A percentile compares a stretch with the other conserved stretches of the same genome.
Conservation (phyloP, 495 filamentous ascomycete genomes). For the Penicillium verhagenii region DNA sequence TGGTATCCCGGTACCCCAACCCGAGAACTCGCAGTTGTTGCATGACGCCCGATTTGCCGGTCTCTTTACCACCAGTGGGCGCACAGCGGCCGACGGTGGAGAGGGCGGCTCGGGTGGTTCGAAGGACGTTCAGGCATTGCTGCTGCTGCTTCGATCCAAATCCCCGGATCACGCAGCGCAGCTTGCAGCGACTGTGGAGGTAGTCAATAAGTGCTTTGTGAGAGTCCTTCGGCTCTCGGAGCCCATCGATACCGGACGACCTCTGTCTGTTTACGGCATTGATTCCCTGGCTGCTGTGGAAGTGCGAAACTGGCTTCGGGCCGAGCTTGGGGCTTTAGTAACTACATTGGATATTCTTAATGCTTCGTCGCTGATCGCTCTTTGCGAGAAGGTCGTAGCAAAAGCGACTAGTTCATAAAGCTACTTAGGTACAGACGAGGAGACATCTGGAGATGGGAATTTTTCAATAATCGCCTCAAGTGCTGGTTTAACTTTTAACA, state of each 20-base stretch:
- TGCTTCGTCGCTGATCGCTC: background rate
- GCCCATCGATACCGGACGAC: constrained; percentile 19
- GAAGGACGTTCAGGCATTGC: background rate
- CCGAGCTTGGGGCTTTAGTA: background rate
- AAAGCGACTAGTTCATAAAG: background rate
- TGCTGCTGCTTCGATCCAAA: background rate
- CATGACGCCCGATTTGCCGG: background rate
- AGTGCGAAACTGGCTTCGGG: constrained; percentile 23
- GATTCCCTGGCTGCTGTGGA: constrained; percentile 33
- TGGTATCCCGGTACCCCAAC: background rate
- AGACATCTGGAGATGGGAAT: background rate
- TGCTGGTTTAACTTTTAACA: too few relatives aligned
- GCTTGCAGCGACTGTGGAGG: constrained; percentile 3
- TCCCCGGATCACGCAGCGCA: background rate
- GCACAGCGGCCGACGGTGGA: background rate
- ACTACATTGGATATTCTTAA: background rate
- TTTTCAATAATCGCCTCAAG: too few relatives aligned
- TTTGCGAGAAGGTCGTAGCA: background rate
- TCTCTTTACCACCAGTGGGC: background rate
- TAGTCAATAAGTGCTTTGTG: constrained; percentile 11
- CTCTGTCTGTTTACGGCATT: constrained; percentile 23
- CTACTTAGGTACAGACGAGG: too few relatives aligned
- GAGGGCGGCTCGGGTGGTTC: background rate
- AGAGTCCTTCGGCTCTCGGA: constrained; percentile 19
- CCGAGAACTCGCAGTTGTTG: background rate